These are phyloP conservation scores for Fusarium mexicanum DNA, from an alignment of 2,329 filamentous ascomycete genomes.

Conservation along the genomic window DNA sequence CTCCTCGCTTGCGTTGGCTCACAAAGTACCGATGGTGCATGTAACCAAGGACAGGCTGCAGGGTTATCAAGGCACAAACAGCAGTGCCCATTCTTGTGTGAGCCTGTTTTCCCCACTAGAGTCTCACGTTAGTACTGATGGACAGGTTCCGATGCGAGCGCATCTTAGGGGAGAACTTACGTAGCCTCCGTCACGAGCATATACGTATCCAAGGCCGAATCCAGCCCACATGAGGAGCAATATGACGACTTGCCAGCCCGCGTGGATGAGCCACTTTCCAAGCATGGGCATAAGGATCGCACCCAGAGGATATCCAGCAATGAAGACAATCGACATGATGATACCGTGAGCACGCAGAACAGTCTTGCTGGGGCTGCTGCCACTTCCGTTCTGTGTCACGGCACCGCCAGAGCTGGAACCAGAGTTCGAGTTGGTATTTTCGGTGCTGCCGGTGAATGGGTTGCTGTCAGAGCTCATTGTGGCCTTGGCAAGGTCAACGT, in stretches of 20 bases:
- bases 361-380: conserved; percentile 33
- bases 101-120: conserved; percentile 60
- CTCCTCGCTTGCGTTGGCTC: conserved; percentile 57
- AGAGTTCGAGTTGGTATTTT: conserved; percentile 9
- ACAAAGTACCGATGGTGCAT: conserved; percentile 66
- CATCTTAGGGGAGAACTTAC: conserved; percentile 51
- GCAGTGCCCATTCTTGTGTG: conserved; percentile 68
- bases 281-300: conserved; percentile 68
- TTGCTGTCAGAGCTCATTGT: conserved; percentile 59
- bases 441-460: conserved; percentile 55
- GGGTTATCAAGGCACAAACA: conserved; percentile 61
- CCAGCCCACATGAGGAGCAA: conserved; percentile 68
- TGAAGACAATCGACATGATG: conserved; percentile 69
- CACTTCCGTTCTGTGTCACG: conserved; percentile 11
- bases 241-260: conserved; percentile 62
- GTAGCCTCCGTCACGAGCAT: conserved; percentile 52
- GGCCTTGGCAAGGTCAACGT: conserved; percentile 60
- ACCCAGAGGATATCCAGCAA: conserved; percentile 68
- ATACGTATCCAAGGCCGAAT: conserved; percentile 65
- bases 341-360: conserved; percentile 62
- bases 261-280: conserved; percentile 67
- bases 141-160: background rate
- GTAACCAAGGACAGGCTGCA: conserved; percentile 68
- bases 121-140: conserved; percentile 27
- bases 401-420: conserved; percentile 23